Evolutionary conservation across 495 filamentous ascomycete species (phyloP).

Genomic region (Pyronema omphalodes): DNA sequence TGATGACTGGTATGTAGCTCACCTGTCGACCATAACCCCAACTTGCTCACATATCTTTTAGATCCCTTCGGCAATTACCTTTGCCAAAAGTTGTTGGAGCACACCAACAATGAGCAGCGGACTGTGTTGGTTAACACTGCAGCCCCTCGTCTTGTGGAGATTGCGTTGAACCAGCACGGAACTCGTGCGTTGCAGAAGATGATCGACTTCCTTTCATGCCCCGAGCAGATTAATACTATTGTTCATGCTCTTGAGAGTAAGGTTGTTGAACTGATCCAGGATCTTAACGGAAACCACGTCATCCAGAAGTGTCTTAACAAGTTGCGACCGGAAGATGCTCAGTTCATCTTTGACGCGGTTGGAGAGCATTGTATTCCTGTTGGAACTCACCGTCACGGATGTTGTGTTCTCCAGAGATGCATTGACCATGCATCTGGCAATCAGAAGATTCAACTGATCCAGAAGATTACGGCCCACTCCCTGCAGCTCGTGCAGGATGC

Average conservation of each 20-base stretch:
- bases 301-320: conserved; percentile 98
- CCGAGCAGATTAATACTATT: conserved; percentile 59
- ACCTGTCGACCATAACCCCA: neutral
- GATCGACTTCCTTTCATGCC: conserved; percentile 85
- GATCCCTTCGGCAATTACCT: conserved; percentile 98
- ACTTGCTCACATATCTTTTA: conserved; percentile 17
- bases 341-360: conserved; percentile 91
- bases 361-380: conserved; percentile 70
- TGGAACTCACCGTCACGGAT: conserved; percentile 92
- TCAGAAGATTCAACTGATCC: conserved; percentile 74
- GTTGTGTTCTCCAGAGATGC: conserved; percentile 93
- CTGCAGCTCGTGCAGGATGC: conserved; percentile 80
- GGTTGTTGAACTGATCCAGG: conserved; percentile 86
- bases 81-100: conserved; percentile 90
- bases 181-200: conserved; percentile 95
- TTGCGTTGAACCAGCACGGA: conserved; percentile 90
- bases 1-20: conserved; percentile 62
- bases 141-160: conserved; percentile 62
- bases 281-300: conserved; percentile 94
- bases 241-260: conserved; percentile 56
- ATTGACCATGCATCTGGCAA: conserved; percentile 86
- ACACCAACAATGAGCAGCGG: conserved; percentile 80
- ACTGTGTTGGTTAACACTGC: conserved; percentile 83
- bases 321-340: conserved; percentile 56
- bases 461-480: conserved; percentile 65